Conservation (phyloP, 2,329 filamentous ascomycete genomes). For the Penicillium sp. region DNA sequence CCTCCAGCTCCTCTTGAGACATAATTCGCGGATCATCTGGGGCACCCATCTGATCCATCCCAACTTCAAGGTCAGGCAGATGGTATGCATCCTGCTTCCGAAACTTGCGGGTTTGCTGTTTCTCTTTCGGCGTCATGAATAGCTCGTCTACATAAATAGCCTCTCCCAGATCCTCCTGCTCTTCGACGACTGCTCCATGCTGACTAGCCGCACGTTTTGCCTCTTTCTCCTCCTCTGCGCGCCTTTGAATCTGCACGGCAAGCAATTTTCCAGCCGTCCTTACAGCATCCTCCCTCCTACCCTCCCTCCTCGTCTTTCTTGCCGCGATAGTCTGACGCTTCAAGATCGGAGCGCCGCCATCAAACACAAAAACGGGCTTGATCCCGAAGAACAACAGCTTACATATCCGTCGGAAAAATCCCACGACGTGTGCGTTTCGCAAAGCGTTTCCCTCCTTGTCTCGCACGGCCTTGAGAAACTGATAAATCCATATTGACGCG, state of each 20-base stretch:
- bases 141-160: conserved; percentile 87
- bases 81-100: conserved; percentile 93
- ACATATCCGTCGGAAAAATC: conserved; percentile 97
- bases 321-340: conserved; percentile 86
- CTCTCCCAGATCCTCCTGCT: conserved; percentile 65
- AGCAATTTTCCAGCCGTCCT: conserved; percentile 87
- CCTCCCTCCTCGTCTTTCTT: conserved; percentile 76
- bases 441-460: conserved; percentile 97
- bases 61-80: conserved; percentile 75
- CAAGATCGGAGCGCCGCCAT: conserved; percentile 84
- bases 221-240: conserved; percentile 78
- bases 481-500: conserved; percentile 99
- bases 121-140: conserved; percentile 73
- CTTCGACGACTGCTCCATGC: conserved; percentile 29
- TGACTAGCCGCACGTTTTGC: conserved; percentile 52
- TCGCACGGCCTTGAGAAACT: conserved; percentile 96
- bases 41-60: conserved; percentile 79
- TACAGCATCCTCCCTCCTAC: conserved; percentile 85
- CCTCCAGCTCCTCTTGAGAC: conserved; percentile 89
- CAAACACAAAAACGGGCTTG: conserved; percentile 94
- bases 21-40: conserved; percentile 93
- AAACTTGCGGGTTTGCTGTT: conserved; percentile 70
- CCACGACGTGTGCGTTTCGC: conserved; percentile 91
- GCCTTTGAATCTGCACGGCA: conserved; percentile 88
- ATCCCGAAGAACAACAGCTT: conserved; percentile 97